Evolutionary conservation across 1,139 yeast genomes (phyloP).

Genomic region (Pneumocystis canis): DNA sequence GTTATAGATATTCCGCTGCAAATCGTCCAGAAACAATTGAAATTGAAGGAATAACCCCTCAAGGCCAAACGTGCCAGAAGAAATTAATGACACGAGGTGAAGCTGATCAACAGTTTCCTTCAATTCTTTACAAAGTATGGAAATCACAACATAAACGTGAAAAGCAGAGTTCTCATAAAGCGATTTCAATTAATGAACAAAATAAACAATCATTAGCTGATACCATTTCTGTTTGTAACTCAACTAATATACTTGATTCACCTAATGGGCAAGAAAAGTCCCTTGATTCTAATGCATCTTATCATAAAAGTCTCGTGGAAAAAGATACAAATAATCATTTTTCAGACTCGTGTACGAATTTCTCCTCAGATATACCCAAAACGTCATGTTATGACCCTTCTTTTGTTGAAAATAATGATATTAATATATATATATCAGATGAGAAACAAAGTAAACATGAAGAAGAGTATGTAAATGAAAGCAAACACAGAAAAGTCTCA

Average conservation of each 20-base stretch:
- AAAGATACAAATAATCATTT: background rate
- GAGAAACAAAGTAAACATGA: constrained; percentile 6
- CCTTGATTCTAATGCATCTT: background rate
- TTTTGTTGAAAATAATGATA: background rate
- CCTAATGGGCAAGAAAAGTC: background rate
- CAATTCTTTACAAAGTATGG: constrained; percentile 35
- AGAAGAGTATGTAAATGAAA: constrained; percentile 16
- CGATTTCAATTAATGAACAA: constrained; percentile 11
- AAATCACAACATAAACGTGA: constrained; percentile 12
- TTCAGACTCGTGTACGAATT: background rate
- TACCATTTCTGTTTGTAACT: background rate
- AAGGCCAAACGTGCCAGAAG: constrained; percentile 12
- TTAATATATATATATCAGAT: background rate
- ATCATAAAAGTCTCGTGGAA: background rate
- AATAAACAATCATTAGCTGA: background rate
- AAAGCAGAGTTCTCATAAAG: constrained; percentile 11
- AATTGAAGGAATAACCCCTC: background rate
- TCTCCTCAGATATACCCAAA: background rate
- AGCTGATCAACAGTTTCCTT: constrained; percentile 53
- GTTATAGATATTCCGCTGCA: constrained; percentile 21
- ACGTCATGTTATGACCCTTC: background rate
- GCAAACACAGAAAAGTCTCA: constrained; percentile 15
- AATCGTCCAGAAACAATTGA: constrained; percentile 16
- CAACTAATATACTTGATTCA: background rate
- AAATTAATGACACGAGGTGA: constrained; percentile 39